Evolutionary conservation across 1,284 basidiomycete genomes (phyloP).

Genomic region (Butyriboletus appendiculatus): DNA sequence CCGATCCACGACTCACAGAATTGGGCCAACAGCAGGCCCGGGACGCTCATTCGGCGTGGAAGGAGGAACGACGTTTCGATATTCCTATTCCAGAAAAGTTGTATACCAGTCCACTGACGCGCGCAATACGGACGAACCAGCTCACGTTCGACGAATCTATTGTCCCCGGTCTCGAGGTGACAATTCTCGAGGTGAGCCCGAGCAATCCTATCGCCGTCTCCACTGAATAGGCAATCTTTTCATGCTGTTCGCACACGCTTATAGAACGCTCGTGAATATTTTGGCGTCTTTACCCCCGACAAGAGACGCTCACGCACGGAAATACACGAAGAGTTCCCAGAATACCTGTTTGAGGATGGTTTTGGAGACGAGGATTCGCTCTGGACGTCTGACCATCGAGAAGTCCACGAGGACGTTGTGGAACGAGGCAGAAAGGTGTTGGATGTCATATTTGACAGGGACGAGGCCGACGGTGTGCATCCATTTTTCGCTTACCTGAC

Average conservation of each 20-base stretch:
- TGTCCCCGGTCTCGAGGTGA: conserved; percentile 31
- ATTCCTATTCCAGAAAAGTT: conserved; percentile 61
- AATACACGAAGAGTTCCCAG: conserved; percentile 57
- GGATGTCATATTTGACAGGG: conserved; percentile 57
- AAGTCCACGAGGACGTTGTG: conserved; percentile 55
- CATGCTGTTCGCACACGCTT: neutral
- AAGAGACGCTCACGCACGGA: conserved; percentile 53
- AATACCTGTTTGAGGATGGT: conserved; percentile 60
- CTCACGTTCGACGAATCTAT: conserved; percentile 57
- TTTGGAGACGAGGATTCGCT: conserved; percentile 75
- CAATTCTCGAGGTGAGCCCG: conserved; percentile 5
- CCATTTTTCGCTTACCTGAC: neutral
- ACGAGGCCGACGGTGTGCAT: conserved; percentile 47
- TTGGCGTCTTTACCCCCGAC: conserved; percentile 73
- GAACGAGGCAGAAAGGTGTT: conserved; percentile 55
- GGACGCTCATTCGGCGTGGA: conserved; percentile 57
- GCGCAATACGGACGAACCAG: conserved; percentile 67
- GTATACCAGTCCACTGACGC: conserved; percentile 70
- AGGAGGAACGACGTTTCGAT: conserved; percentile 46
- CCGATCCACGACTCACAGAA: conserved; percentile 72
- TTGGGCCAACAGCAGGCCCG: conserved; percentile 64
- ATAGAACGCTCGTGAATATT: conserved; percentile 64
- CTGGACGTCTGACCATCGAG: conserved; percentile 64
- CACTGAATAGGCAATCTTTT: neutral
- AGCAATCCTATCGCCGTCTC: neutral